Base-by-base conservation (phyloP, 108 stramenopile genomes). In the Skeletonema menzelii region DNA sequence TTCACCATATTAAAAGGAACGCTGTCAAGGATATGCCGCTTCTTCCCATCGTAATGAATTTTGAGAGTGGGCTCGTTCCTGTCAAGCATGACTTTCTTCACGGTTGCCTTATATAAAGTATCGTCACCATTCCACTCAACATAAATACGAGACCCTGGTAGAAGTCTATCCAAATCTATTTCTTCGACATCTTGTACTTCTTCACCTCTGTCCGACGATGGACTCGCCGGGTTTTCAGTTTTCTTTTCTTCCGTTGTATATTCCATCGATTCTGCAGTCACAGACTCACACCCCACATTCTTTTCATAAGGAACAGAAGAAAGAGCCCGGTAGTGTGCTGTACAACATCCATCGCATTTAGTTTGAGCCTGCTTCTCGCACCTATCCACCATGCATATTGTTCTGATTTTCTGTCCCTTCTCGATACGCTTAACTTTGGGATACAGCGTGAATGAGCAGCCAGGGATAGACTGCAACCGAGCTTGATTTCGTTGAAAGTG, bases 31-130 rank as follows among this genome's bases (percentile, higher is more conserved):
- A 77, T 70, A 27, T 77, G 76, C 2, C 69, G 70, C 64, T 77
- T 77, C 38, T 77, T 77, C 12, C 76, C 76, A 65, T 77, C 76
- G 40, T 77, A 77, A 70, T 77, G 76, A 49, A 77, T 44, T 44
- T 70, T 77, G 17, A 77, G 11, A 34, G 61, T 31, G 12, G 65
- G 57, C 8, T 38, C 63, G 10, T 35, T 40, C 3, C 34, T 44
- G 13, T 77, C 64, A 34, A 65, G 28, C 17, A 57, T 13, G 13
- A 70, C 49, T 38, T 70, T 77, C 44, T 70, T 77, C 6, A 77
- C 76, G 15, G 76, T 77, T 24, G 76, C 76, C 49, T 65, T 70
- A 59, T 65, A 77, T 12, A 77, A 59, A 70, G 19, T 44, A 15
- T 38, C 63, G 40, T 70, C 76, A 40, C 37, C 61, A 53, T 20